phyloP scores from a whole-genome alignment of 805 yeast genomes.

The Starmerella bombi region DNA sequence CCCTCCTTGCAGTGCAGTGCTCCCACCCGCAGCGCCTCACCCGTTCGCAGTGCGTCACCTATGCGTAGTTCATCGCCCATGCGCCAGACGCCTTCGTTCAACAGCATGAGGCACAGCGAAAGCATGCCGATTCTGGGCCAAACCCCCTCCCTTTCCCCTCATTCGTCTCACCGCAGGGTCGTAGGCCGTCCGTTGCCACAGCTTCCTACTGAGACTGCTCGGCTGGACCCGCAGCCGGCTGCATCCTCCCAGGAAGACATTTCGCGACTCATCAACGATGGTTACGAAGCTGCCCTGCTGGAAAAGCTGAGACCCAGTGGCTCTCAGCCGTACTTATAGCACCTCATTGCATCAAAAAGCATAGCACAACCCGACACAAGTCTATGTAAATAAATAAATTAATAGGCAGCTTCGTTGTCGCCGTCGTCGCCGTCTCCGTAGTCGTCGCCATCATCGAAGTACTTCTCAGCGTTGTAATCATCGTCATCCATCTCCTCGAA shows the following conservation, averaged over 20 bases:
- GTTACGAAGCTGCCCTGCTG: conserved; percentile 28
- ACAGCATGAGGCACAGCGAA: conserved; percentile 3
- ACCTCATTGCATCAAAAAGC: no score
- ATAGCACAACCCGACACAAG: no score
- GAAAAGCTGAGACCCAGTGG: conserved; percentile 17
- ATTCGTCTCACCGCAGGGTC: background rate
- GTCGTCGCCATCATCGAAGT: conserved; percentile 55
- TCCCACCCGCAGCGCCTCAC: background rate
- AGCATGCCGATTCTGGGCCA: conserved; percentile 1
- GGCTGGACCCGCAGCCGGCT: background rate
- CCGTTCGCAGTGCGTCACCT: background rate
- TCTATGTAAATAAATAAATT: background rate
- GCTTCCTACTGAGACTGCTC: conserved; percentile 2
- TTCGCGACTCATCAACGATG: conserved; percentile 26
- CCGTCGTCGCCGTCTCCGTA: conserved; percentile 47
- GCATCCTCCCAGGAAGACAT: conserved; percentile 18
- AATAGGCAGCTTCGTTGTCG: conserved; percentile 56
- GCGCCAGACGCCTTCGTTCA: background rate
- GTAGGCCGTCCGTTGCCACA: conserved; percentile 7
- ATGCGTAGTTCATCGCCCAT: background rate
- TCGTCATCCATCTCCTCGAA: conserved; percentile 62
- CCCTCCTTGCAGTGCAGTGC: background rate
- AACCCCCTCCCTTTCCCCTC: background rate
- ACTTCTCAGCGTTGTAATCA: conserved; percentile 67
- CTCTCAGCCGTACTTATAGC: conserved; percentile 1